Evolutionary conservation across 1,284 basidiomycete genomes (phyloP), one percentile per base, ranked within the genome.

Genomic region (Malassezia pachydermatis): DNA sequence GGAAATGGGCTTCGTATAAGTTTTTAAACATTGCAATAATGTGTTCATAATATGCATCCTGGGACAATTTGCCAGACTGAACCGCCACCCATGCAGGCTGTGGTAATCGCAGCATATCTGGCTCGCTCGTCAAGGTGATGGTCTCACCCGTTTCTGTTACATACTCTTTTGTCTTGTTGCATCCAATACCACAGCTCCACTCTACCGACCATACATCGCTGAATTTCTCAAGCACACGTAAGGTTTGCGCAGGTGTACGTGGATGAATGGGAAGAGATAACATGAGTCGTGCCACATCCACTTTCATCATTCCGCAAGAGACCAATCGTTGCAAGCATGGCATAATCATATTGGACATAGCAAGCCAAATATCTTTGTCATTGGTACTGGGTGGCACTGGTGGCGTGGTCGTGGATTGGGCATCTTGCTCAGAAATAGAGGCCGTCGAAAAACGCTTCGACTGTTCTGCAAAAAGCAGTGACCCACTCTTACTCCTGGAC

Each of bases 321-420:
- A 74, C 73, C 22, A 74, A 59, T 4, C 73, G 56, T 56, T 74
- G 73, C 25, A 74, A 67, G 20, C 72, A 73, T 11, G 72, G 70
- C 1, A 67, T 72, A 2, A 74, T 59, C 37, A 70, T 61, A 30
- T 68, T 64, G 39, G 66, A 66, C 24, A 74, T 54, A 19, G 66
- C 57, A 2, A 66, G 59, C 73, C 73, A 74, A 23, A 74, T 67
- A 45, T 74, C 72, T 9, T 23, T 17, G 34, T 8, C 19, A 16
- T 22, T 24, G 1, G 22, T 17, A n/a, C 22, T 3, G 13, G 22
- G 19, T n/a, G n/a, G n/a, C 10, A 38, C 2, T 16, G 41, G 30
- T 36, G n/a, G n/a, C 11, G 20, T 17, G 20, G 9, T 36, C n/a
- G 34, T 10, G n/a, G n/a, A 10, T 2, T 36, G 11, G 8, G 20